phyloP scores from a whole-genome alignment of 306 rosid species.

The Inga oerstediana region DNA sequence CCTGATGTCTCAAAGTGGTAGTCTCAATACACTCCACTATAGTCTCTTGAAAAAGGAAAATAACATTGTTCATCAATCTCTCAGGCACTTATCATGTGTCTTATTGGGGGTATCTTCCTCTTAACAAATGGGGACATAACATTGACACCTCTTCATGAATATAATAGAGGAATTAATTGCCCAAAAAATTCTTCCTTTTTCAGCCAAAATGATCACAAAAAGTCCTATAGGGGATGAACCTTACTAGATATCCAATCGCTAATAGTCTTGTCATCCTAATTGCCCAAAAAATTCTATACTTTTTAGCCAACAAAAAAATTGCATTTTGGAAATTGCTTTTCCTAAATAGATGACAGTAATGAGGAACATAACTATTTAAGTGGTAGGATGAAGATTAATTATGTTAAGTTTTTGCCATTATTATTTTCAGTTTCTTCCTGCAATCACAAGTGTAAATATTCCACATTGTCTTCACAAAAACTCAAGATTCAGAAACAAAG shows the following conservation, averaged over 20 bases:
- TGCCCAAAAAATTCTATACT: too few relatives aligned
- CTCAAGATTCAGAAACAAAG: too few relatives aligned
- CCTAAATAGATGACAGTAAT: conserved; percentile 17
- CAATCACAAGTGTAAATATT: not conserved
- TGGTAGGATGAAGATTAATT: conserved; percentile 35
- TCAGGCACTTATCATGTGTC: conserved; percentile 30
- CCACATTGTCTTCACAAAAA: too few relatives aligned
- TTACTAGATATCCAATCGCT: too few relatives aligned
- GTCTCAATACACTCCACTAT: conserved; percentile 54
- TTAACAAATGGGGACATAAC: conserved; percentile 30
- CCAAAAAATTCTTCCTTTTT: too few relatives aligned
- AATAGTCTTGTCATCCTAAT: too few relatives aligned
- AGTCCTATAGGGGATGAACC: too few relatives aligned
- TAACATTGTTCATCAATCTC: conserved; percentile 37
- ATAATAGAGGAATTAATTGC: conserved; percentile 38
- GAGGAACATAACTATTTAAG: conserved; percentile 24
- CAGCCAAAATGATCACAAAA: too few relatives aligned
- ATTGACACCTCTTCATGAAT: conserved; percentile 24
- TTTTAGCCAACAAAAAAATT: too few relatives aligned
- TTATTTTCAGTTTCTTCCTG: conserved; percentile 32
- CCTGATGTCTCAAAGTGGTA: conserved; percentile 47
- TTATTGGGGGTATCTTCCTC: conserved; percentile 27
- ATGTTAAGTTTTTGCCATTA: conserved; percentile 49
- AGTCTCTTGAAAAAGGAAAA: conserved; percentile 36
- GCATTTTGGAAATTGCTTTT: not conserved